Evolutionary conservation across 169 alveolate genomes (phyloP), one percentile per base, ranked within the genome.

Genomic region (Theileria equi): DNA sequence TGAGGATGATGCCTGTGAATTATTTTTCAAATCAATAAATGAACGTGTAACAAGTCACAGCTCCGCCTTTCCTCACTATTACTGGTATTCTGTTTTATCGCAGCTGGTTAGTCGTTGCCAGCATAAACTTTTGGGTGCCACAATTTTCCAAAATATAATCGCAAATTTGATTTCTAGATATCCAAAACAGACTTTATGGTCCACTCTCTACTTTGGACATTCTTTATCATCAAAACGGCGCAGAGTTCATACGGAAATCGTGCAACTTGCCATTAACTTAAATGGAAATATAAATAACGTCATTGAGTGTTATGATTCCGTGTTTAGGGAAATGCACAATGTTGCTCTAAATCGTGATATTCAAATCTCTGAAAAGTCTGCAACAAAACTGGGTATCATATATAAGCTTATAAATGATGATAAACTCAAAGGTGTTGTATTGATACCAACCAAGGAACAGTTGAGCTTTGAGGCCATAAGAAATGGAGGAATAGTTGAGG

Each of bases 121-220:
- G 34, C 90, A 82, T 59, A 55, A 69, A 36, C 57, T 77, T 11
- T 77, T 82, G 8, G 90, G 90, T 11, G 52, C 80, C 19, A 13
- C 53, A 1, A 32, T 82, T 25, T 69, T 82, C 65, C 90, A 82
- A 49, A 70, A 88, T n/a, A 43, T 82, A 19, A 64, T 82, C 7
- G 82, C 66, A 16, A 60, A 74, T 45, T 47, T 82, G n/a, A 57
- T 72, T 10, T 59, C 69, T 10, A 40, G 70, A 34, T 69, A 58
- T 64, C 90, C 90, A 41, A 77, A 63, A 17, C 91, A 77, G 64
- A 72, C 90, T 26, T 70, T 78, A 16, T 82, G 90, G 90, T 63
- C 57, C 19, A 82, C 81, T 11, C 60, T 82, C 43, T 70, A 82
- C 38, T 50, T 78, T 23, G 79, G 70, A 21, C 70, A 67, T 38